phyloP scores from a whole-genome alignment of 768 basidiomycete species.

The Fomitopsis pulvina region DNA sequence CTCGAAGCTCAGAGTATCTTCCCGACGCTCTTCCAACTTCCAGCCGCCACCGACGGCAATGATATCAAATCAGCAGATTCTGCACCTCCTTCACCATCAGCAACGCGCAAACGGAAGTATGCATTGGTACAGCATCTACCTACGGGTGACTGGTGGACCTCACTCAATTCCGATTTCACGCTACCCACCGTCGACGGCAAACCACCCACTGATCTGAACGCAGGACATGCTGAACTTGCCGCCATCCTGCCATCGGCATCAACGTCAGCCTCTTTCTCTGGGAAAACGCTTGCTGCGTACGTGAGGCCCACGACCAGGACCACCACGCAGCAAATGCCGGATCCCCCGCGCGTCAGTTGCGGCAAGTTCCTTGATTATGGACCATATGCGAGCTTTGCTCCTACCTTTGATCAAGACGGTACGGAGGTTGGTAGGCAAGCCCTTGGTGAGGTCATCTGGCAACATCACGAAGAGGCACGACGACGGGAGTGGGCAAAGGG shows the following conservation, averaged over 20 bases:
- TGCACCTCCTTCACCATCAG: slow-evolving; percentile 21
- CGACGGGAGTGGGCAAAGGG: slow-evolving; percentile 20
- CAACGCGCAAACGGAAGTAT: slow-evolving; percentile 41
- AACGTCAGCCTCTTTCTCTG: slow-evolving; percentile 21
- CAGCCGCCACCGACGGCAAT: slow-evolving; percentile 6
- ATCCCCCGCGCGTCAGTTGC: slow-evolving; percentile 49
- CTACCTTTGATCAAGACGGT: slow-evolving; percentile 73
- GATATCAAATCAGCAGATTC: slow-evolving; percentile 22
- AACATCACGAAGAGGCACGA: slow-evolving; percentile 37
- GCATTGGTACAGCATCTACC: slow-evolving; percentile 79
- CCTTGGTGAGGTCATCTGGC: slow-evolving; percentile 54
- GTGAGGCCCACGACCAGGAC: slow-evolving; percentile 21
- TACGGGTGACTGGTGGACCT: slow-evolving; percentile 73
- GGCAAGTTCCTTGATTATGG: slow-evolving; percentile 80
- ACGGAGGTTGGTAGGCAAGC: slow-evolving; percentile 56
- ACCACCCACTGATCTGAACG: slow-evolving; percentile 43
- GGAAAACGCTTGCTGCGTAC: slow-evolving; percentile 54
- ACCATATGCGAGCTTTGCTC: slow-evolving; percentile 67
- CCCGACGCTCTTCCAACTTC: slow-evolving; percentile 16
- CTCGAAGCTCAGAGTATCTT: slow-evolving; percentile 42
- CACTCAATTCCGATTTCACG: slow-evolving; percentile 44
- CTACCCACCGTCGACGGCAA: slow-evolving; percentile 29
- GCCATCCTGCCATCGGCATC: slow-evolving; percentile 63
- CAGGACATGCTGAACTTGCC: slow-evolving; percentile 71
- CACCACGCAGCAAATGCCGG: slow-evolving; percentile 27